Evolutionary conservation across 139 green algal species (phyloP), one percentile per base, ranked within the genome.

Genomic region (Chlorella sp.): DNA sequence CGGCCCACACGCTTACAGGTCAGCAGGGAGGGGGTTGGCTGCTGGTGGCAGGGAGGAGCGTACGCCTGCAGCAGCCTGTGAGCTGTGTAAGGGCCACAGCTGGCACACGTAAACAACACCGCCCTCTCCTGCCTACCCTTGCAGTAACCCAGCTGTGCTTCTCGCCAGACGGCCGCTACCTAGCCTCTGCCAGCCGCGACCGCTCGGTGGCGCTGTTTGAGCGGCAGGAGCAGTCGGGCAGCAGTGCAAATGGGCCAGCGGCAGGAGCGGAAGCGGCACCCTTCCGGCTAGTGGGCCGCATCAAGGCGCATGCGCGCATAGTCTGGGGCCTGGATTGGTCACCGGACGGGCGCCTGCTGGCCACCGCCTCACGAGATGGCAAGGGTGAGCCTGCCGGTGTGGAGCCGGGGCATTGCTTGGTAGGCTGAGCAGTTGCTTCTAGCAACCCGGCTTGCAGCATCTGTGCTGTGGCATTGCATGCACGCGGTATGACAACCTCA

Each of bases 101-200:
- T n/a, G n/a, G n/a, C n/a, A n/a, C n/a, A n/a, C n/a, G n/a, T n/a
- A n/a, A n/a, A n/a, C n/a, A n/a, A n/a, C n/a, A n/a, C 44, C 44
- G 9, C 44, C 44, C 9, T 51, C 44, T 9, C 9, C 44, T 51
- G 44, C 44, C 44, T 9, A 51, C 68, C n/a, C n/a, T 34, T 72
- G 76, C 60, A 1, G 95, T 98, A 5, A 99, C 96, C 11, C 93
- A 98, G 90, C 87, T 99, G 73, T 89, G 90, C 55, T 99, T 98
- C 88, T 95, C 92, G 41, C 90, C 85, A 1, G 74, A 88, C 67
- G 93, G 94, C 9, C 44, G 68, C 38, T 85, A 80, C 32, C 89
- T 98, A 47, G 85, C 96, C 23, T 92, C 93, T 16, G 94, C 79
- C 17, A 93, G 87, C 20, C 85, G 94, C 18, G 95, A 97, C 85